Evolutionary conservation across 176 grass and related monocot genomes (phyloP).

Genomic region (Musa acuminata): DNA sequence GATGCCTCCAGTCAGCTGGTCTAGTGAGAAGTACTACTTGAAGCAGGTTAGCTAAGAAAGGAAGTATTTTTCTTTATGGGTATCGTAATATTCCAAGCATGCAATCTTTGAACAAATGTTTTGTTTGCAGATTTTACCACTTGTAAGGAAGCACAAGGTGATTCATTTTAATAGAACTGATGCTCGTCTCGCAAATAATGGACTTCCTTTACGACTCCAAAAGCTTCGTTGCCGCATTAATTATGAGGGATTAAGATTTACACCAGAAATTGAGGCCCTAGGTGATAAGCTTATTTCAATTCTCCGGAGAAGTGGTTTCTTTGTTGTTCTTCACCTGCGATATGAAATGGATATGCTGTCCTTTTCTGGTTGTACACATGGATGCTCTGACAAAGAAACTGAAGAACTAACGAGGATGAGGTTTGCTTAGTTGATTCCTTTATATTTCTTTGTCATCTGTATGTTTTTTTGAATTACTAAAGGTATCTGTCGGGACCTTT

Average conservation of each 20-base stretch:
- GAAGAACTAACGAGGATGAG: constrained; percentile 85
- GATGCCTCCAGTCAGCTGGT: constrained; percentile 93
- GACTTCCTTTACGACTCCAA: constrained; percentile 71
- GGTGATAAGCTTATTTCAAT: constrained; percentile 67
- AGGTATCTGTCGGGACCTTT: constrained; percentile 15
- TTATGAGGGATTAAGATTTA: constrained; percentile 74
- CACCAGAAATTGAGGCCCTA: constrained; percentile 65
- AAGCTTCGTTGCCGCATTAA: constrained; percentile 81
- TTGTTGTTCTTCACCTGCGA: constrained; percentile 89
- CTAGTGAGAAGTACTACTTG: constrained; percentile 89
- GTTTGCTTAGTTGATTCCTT: constrained; percentile 13
- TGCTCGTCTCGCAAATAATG: constrained; percentile 83
- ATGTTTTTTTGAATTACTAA: constrained; percentile 2
- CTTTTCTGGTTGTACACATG: constrained; percentile 94
- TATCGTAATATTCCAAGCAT: background rate
- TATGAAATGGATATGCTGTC: constrained; percentile 99
- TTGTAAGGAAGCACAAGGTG: constrained; percentile 83
- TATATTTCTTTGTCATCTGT: constrained; percentile 4
- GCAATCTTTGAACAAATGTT: background rate
- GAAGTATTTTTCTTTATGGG: background rate
- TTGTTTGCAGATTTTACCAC: constrained; percentile 59
- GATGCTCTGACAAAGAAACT: constrained; percentile 69
- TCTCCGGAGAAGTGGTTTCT: constrained; percentile 53
- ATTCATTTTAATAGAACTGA: constrained; percentile 81
- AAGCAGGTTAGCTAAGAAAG: constrained; percentile 51